Evolutionary conservation across 805 yeast genomes (phyloP), one percentile per base, ranked within the genome.

Genomic region (Clavispora fructus): DNA sequence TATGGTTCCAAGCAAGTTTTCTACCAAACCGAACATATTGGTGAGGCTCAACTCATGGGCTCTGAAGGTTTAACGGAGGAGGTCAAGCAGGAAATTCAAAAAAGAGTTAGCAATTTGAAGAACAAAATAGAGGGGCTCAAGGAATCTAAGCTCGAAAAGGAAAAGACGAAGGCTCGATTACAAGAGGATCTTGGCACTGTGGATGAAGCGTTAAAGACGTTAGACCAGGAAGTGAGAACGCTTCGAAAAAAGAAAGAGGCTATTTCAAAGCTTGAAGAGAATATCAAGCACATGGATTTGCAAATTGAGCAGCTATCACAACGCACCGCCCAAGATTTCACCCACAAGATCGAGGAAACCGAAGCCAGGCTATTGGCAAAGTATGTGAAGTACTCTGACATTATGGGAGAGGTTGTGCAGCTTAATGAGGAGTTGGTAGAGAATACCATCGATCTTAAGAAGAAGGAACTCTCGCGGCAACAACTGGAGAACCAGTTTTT

Each of bases 1-100:
- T 89, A 85, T 64, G 95, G 95, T 25, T 62, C 69, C 2, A 71
- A 65, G 51, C 87, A 82, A 56, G 65, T 74, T 2, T 70, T 76
- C 42, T 59, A 72, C 74, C 45, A 64, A 37, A 61, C 79, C 44
- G 66, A 72, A 52, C 54, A 58, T 55, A 57, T 68, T 17, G 53
- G 57, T 5, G 47, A 55, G 4, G 60, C 72, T 1, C 57, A 56
- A 28, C 61, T 62, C 19, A 64, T 71, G 63, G 60, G 70, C 2
- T 49, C 59, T 3, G 50, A 57, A 27, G 74, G 74, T 2, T 54
- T 70, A 17, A 58, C 72, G 0, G 58, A 58, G 44, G 54, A 51
- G 6, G 49, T 54, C 26, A 56, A 50, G 45, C 44, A 30, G 7
- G 58, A 58, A 16, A 51, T 56, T 19, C 56, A 59, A 39, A 40